Evolutionary conservation across 495 filamentous ascomycete species (phyloP), one percentile per base, ranked within the genome.

Genomic region (Paragyromitra xinjiangensis): DNA sequence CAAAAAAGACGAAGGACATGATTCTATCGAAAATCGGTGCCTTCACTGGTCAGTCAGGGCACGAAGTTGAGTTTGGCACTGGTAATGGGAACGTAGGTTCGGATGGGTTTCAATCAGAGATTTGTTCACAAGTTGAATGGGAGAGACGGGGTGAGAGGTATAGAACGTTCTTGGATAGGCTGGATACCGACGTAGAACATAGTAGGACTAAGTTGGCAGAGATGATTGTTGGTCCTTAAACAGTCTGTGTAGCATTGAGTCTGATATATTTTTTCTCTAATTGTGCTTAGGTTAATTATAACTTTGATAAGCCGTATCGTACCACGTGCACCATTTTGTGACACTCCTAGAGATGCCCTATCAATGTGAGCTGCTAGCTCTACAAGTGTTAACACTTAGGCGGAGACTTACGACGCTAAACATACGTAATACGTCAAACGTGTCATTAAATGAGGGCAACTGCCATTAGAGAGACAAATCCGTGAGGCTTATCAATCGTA

Each of bases 11-110:
- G 14, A 34, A 39, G 56, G 9, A 61, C 26, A 19, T 61, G 16
- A 61, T 61, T 37, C 26, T 61, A 39, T 61, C 56, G 56, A 61
- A 39, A 37, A 61, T 61, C 12, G 56, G 56, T 39, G 29, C 56
- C 16, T 61, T 61, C 16, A 61, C 56, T 22, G 56, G 56, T 16
- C 56, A 61, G 14, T 61, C 56, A 6, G 39, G 56, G 8, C 56
- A 61, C n/a, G 56, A 61, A 39, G 56, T 61, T 39, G 56, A 61
- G 29, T 61, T 61, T 61, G 56, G 56, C 26, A 37, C 56, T 61
- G 56, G 56, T 6, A 16, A 5, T 14, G 56, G 56, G 29, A 61
- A 61, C 9, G 56, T 61, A 29, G 16, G 56, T 39, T 61, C 56
- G 2, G 56, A 61, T 61, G 12, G 11, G 29, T 61, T 61, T 39